Base-by-base conservation (phyloP, 176 grass and related monocot species). In the sorghum (Sorghum bicolor) region DNA sequence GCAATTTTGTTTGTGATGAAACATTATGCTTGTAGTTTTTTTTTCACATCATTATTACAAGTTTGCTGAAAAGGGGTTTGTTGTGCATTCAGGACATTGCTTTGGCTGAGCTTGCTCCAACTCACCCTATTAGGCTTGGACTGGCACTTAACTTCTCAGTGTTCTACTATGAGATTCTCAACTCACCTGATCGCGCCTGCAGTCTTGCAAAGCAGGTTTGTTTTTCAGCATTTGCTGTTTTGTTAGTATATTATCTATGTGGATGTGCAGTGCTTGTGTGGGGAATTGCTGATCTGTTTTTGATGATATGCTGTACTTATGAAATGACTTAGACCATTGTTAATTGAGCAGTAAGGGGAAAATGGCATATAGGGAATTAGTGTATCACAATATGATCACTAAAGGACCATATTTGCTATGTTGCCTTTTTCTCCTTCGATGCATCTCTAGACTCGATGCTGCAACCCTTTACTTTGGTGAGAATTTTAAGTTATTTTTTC, bases 141-240 rank as follows among this genome's bases (percentile, higher is more conserved):
- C 63, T 96, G 63, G 88, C 91, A 57, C 91, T 96, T 4, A 96
- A 93, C 80, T 96, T 93, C 88, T 93, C 94, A 2, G 94, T 93
- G 65, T 96, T 96, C 88, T 93, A 93, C 40, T 93, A 93, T 69
- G 94, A 96, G 83, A 96, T 93, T 85, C 92, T 94, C 74, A 94
- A 94, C 87, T 94, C 92, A 5, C 92, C 92, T 72, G 92, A 94
- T 63, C 90, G 90, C 16, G 92, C 92, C 24, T 94, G 92, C 71
- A 89, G 74, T 80, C 92, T 94, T 30, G 92, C 92, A 67, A 94
- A 92, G 70, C 92, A 94, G 90, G 92, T 94, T 78, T 52, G 89
- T 84, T 61, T 87, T 86, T 64, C 25, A 70, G 39, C 44, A 60
- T 16, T 74, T 62, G 34, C 39, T 88, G 47, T 32, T 50, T 20